phyloP scores from a whole-genome alignment of 2,329 filamentous ascomycete genomes.

The Curvularia hawaiiensis region DNA sequence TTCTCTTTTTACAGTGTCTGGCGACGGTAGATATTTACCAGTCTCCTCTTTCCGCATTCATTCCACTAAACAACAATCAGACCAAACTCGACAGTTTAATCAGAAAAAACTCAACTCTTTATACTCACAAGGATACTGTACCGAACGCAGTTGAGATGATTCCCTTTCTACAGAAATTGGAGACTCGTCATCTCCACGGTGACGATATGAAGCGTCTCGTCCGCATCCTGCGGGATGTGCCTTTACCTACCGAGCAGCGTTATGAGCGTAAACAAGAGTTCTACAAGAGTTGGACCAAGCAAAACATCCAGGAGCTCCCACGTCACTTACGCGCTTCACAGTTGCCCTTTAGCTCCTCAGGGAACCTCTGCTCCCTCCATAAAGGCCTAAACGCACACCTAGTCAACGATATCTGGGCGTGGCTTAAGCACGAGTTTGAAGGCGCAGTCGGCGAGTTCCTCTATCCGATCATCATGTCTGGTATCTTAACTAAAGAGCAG shows the following conservation, averaged over 20 bases:
- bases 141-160: conserved; percentile 11
- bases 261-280: conserved; percentile 3
- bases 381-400: conserved; percentile 28
- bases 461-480: conserved; percentile 32
- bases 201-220: conserved; percentile 34
- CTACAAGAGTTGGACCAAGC: conserved; percentile 17
- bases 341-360: conserved; percentile 14
- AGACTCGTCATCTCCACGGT: conserved; percentile 24
- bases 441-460: conserved; percentile 30
- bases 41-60: conserved; percentile 4
- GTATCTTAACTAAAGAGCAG: conserved; percentile 20
- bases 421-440: conserved; percentile 33
- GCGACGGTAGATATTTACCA: neutral
- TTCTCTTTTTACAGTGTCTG: conserved; percentile 12
- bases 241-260: conserved; percentile 3
- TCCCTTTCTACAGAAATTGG: conserved; percentile 16
- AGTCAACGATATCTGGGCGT: conserved; percentile 29
- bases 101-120: too few relatives aligned
- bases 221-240: conserved; percentile 23
- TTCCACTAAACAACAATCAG: conserved; percentile 3
- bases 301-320: conserved; percentile 29
- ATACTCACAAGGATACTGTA: neutral
- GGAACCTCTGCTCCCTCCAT: conserved; percentile 31
- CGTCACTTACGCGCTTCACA: conserved; percentile 26
- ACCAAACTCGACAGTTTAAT: neutral